Percentiles rank a stretch among this genome's conserved stretches.
Conservation (phyloP, 2,329 filamentous ascomycete species). For the Neurospora crassa region DNA sequence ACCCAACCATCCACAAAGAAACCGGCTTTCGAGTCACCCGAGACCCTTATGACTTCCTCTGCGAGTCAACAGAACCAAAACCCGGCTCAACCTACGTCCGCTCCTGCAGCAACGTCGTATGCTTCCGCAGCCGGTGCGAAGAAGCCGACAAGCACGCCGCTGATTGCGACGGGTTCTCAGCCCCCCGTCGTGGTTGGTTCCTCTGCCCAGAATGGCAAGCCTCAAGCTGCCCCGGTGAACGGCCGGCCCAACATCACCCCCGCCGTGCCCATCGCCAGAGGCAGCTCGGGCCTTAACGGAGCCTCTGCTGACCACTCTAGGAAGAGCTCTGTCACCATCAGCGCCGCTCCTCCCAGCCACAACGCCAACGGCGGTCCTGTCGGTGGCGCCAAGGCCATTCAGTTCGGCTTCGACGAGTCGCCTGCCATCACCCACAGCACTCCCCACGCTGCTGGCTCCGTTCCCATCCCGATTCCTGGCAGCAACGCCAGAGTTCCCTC, state of each 20-base stretch:
- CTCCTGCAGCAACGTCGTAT: slow-evolving; percentile 54
- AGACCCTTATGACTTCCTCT: slow-evolving; percentile 51
- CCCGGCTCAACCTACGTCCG: slow-evolving; percentile 46
- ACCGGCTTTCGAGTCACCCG: slow-evolving; percentile 23
- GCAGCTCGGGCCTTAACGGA: slow-evolving; percentile 60
- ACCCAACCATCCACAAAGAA: slow-evolving; percentile 12
- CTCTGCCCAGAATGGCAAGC: slow-evolving; percentile 51
- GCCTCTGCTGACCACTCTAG: slow-evolving; percentile 61
- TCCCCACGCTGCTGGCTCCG: slow-evolving; percentile 46
- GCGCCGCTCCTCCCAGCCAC: slow-evolving; percentile 65
- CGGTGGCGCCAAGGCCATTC: slow-evolving; percentile 57
- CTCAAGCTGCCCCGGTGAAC: slow-evolving; percentile 69
- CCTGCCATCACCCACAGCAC: slow-evolving; percentile 57
- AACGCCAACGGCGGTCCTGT: slow-evolving; percentile 63
- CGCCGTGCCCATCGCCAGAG: slow-evolving; percentile 58
- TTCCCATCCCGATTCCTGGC: slow-evolving; percentile 53
- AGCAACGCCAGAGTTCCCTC: slow-evolving; percentile 64
- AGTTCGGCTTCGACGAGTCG: slow-evolving; percentile 74
- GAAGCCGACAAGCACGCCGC: slow-evolving; percentile 51
- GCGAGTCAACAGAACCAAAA: slow-evolving; percentile 43
- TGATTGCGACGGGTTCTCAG: slow-evolving; percentile 50
- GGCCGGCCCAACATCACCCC: slow-evolving; percentile 66
- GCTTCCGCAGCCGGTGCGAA: slow-evolving; percentile 56
- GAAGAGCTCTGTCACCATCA: slow-evolving; percentile 89
- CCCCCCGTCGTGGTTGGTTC: slow-evolving; percentile 47